phyloP scores from a whole-genome alignment of 306 rosid genomes.

The Trichosanthes cucumerina region DNA sequence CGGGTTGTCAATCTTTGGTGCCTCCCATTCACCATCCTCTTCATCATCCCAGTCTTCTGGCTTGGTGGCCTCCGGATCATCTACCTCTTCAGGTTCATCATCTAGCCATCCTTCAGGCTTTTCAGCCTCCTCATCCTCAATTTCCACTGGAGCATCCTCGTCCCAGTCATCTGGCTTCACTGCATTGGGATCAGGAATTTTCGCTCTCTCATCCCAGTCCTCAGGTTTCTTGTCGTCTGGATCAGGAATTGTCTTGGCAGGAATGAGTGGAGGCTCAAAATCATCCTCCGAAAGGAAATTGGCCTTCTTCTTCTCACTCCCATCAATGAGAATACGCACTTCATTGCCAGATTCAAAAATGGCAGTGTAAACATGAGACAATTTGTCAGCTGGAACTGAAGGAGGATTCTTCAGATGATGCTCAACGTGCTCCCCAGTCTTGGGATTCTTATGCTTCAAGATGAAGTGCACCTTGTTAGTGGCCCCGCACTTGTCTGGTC shows the following conservation, averaged over 20 bases:
- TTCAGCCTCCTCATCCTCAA: conserved; percentile 78
- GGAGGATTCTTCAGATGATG: conserved; percentile 86
- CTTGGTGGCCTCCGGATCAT: conserved; percentile 82
- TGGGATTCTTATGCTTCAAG: conserved; percentile 88
- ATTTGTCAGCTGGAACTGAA: conserved; percentile 80
- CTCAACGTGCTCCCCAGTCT: conserved; percentile 67
- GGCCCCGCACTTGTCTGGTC: conserved; percentile 94
- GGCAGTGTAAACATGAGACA: conserved; percentile 86
- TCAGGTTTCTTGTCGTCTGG: conserved; percentile 95
- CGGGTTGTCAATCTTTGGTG: conserved; percentile 69
- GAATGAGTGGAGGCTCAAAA: conserved; percentile 77
- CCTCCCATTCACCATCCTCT: conserved; percentile 92
- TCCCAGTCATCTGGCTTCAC: conserved; percentile 99
- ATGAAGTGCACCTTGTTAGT: conserved; percentile 98
- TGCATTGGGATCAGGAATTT: conserved; percentile 76
- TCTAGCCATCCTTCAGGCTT: conserved; percentile 98
- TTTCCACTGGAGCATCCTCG: conserved; percentile 91
- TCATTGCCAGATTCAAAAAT: conserved; percentile 41
- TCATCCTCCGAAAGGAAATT: conserved; percentile 70
- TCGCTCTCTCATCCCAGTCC: conserved; percentile 95
- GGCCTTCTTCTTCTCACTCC: conserved; percentile 42
- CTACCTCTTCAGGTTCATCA: conserved; percentile 89
- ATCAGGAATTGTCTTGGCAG: conserved; percentile 80
- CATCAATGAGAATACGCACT: conserved; percentile 32
- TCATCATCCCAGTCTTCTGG: conserved; percentile 97